These are phyloP conservation scores for Diplosphaera chodatii DNA, from an alignment of 139 green algal genomes.

Conservation along the genomic window DNA sequence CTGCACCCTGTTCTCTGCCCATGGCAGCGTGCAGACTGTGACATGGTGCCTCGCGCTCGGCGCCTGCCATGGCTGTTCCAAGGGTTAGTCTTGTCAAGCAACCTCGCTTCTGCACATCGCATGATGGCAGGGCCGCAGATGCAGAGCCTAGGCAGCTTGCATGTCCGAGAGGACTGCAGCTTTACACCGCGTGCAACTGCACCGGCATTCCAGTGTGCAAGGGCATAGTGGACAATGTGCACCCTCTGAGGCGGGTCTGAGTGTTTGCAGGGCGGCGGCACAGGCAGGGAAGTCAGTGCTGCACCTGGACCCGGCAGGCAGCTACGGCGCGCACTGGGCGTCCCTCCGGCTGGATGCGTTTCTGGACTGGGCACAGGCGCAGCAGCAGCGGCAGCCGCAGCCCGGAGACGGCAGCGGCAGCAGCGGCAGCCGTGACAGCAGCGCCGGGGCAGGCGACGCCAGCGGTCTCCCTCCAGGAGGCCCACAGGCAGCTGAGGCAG, in stretches of 20 bases:
- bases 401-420: neutral
- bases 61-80: too few species aligned
- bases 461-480: neutral
- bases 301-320: constrained; percentile 62
- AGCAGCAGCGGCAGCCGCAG: neutral
- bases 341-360: constrained; percentile 32
- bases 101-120: too few species aligned
- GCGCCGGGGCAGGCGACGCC: neutral
- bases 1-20: too few species aligned
- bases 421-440: neutral
- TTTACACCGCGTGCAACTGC: too few species aligned
- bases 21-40: too few species aligned
- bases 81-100: too few species aligned
- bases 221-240: too few species aligned
- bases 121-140: too few species aligned
- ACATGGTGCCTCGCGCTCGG: too few species aligned
- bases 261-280: constrained; percentile 42
- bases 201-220: too few species aligned
- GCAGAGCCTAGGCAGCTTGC: too few species aligned
- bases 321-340: constrained; percentile 71
- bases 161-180: too few species aligned
- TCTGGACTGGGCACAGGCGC: neutral
- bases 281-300: constrained; percentile 68
- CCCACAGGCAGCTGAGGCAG: neutral
- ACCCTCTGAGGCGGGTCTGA: neutral